Evolutionary conservation across 306 rosid species (phyloP).

Genomic region (Cicer cuneatum): DNA sequence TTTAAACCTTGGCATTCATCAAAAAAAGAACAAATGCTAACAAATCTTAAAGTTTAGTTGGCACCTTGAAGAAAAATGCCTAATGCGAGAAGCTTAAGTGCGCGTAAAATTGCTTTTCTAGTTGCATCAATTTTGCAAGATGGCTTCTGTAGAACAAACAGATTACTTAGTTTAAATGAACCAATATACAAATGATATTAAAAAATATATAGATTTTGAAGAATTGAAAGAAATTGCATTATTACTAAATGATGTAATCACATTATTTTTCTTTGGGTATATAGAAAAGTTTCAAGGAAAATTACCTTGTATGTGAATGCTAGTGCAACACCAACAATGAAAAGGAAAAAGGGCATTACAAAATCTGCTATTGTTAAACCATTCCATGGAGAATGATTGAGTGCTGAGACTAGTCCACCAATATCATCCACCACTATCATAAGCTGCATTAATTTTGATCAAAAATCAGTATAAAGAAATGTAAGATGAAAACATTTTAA

Average conservation of each 20-base stretch:
- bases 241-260: too few species aligned
- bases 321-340: conserved; percentile 90
- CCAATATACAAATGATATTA: background rate
- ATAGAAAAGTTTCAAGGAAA: background rate
- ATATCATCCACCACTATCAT: conserved; percentile 94
- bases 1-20: background rate
- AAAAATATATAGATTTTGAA: background rate
- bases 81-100: conserved; percentile 75
- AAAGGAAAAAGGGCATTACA: conserved; percentile 96
- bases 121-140: conserved; percentile 66
- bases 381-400: conserved; percentile 97
- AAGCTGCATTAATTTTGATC: conserved; percentile 62
- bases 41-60: conserved; percentile 36
- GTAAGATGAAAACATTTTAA: background rate
- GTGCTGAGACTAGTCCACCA: conserved; percentile 84
- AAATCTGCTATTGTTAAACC: conserved; percentile 91
- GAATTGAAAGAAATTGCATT: background rate
- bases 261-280: too few species aligned
- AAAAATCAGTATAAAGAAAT: conserved; percentile 10
- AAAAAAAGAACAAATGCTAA: conserved; percentile 21
- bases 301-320: conserved; percentile 91
- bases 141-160: conserved; percentile 61
- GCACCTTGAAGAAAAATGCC: conserved; percentile 96
- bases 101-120: conserved; percentile 68
- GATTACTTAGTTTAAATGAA: conserved; percentile 21